Evolutionary conservation across 768 basidiomycete genomes (phyloP).

Genomic region (Xerocomellus dryophilus): DNA sequence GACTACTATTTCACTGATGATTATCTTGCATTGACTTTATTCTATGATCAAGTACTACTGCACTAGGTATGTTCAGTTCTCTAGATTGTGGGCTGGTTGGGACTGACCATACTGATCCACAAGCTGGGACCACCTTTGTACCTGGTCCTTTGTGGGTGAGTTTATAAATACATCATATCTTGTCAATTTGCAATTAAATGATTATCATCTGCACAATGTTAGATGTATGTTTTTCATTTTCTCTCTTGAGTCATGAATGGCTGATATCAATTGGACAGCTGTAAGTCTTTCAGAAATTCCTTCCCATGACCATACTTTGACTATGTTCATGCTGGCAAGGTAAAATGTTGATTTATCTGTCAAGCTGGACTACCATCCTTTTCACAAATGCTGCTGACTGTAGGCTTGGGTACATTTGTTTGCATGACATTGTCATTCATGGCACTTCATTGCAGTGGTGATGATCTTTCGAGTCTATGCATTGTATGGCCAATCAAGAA

Average conservation of each 20-base stretch:
- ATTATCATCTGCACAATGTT: background rate
- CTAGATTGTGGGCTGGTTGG: no score
- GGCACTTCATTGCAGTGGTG: background rate
- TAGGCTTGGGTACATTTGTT: background rate
- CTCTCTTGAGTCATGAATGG: background rate
- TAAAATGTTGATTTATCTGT: background rate
- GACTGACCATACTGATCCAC: background rate
- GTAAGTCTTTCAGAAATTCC: background rate
- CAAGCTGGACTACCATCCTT: background rate
- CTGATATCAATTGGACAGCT: background rate
- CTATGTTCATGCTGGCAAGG: background rate
- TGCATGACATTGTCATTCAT: background rate
- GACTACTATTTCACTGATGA: background rate
- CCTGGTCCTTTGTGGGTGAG: slow-evolving; percentile 7
- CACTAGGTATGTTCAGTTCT: background rate
- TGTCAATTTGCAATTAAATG: no score
- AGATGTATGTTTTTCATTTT: slow-evolving; percentile 5
- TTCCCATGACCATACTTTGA: background rate
- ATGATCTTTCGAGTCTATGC: slow-evolving; percentile 14
- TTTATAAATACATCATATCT: background rate
- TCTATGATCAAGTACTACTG: background rate
- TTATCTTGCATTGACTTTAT: background rate
- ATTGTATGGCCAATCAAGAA: slow-evolving; percentile 1
- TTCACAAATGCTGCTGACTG: background rate
- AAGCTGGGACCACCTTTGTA: background rate